Percentiles rank a stretch among this genome's conserved stretches.
phyloP scores from a whole-genome alignment of 1,284 basidiomycete genomes.

The Pseudozyma pruni region DNA sequence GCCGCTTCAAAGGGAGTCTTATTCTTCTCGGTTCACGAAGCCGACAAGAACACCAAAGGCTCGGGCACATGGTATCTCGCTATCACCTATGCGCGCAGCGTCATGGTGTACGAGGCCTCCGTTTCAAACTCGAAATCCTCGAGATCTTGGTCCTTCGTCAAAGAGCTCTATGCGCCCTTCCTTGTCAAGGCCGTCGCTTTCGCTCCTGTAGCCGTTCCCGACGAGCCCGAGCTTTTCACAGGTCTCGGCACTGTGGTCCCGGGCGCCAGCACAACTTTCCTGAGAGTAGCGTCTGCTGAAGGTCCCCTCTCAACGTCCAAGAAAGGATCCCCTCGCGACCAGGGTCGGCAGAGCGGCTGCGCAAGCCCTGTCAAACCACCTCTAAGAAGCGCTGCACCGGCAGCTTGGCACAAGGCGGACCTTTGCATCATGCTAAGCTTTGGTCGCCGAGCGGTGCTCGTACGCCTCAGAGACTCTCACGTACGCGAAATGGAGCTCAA shows the following conservation, averaged over 20 bases:
- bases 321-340: conserved; percentile 20
- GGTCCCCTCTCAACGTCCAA: conserved; percentile 35
- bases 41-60: conserved; percentile 41
- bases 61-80: conserved; percentile 59
- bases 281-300: conserved; percentile 32
- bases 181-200: conserved; percentile 47
- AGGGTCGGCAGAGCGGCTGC: not conserved
- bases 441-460: conserved; percentile 49
- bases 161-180: conserved; percentile 54
- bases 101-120: conserved; percentile 54
- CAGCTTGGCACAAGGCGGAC: conserved; percentile 50
- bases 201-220: conserved; percentile 34
- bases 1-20: conserved; percentile 43
- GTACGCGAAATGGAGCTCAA: conserved; percentile 55
- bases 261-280: conserved; percentile 20
- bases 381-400: conserved; percentile 22
- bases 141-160: conserved; percentile 52
- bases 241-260: conserved; percentile 3
- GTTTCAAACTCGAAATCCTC: conserved; percentile 21
- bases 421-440: conserved; percentile 56
- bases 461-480: conserved; percentile 50
- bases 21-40: conserved; percentile 57
- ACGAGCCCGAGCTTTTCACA: conserved; percentile 6
- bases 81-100: conserved; percentile 45
- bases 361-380: conserved; percentile 5